phyloP scores from a whole-genome alignment of 768 basidiomycete species.

The Obba rivulosa region DNA sequence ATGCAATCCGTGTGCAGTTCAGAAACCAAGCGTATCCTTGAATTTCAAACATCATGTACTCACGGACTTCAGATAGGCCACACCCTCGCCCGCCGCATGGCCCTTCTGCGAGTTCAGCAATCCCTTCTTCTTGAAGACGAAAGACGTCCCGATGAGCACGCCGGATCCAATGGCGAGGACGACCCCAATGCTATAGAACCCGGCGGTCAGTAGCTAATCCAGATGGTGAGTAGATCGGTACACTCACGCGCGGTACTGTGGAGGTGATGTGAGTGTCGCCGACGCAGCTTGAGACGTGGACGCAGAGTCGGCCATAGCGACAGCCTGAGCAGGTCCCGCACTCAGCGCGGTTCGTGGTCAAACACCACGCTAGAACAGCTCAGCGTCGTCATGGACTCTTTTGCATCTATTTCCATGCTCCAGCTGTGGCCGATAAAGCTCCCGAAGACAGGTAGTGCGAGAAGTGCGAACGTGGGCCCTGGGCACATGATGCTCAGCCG shows the following conservation, averaged over 20 bases:
- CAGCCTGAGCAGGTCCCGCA: too few species aligned
- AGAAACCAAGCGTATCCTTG: background rate
- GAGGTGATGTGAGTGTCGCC: background rate
- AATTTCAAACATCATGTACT: slow-evolving; percentile 5
- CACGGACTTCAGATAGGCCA: slow-evolving; percentile 27
- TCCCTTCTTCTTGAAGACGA: slow-evolving; percentile 58
- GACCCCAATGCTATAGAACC: slow-evolving; percentile 22
- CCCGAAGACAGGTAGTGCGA: too few species aligned
- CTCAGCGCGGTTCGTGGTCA: too few species aligned
- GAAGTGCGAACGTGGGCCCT: too few species aligned
- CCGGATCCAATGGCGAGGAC: slow-evolving; percentile 36
- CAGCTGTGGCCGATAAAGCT: too few species aligned
- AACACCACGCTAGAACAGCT: too few species aligned
- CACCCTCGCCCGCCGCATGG: slow-evolving; percentile 27
- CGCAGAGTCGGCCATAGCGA: too few species aligned
- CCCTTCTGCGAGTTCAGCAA: slow-evolving; percentile 27
- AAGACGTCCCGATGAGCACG: slow-evolving; percentile 42
- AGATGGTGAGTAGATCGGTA: background rate
- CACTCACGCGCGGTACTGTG: slow-evolving; percentile 6
- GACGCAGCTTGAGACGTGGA: background rate
- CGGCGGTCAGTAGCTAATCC: background rate
- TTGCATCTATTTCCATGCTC: too few species aligned
- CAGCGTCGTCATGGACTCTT: too few species aligned
- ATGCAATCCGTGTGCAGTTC: background rate
- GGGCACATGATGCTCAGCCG: too few species aligned